Base-by-base conservation (phyloP, 2,329 filamentous ascomycete genomes). In the Calonectria hongkongensis region DNA sequence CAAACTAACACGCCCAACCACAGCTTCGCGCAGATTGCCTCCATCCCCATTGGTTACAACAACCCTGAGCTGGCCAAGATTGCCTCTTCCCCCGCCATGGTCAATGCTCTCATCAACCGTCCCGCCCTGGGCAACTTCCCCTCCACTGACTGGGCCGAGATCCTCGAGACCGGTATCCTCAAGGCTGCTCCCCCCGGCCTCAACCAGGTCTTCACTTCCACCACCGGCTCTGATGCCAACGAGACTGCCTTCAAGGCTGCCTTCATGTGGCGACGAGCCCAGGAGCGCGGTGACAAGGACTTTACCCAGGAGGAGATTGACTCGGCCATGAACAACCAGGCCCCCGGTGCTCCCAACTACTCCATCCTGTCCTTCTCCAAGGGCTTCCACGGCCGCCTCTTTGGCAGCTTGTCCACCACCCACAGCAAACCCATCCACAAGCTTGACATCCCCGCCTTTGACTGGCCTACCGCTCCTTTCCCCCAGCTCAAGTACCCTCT, bases 381-480 rank as follows among this genome's bases (percentile, higher is more conserved):
- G 50, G 94, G 89, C 75, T 98, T 98, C 89, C 95, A 98, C 87
- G 95, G 95, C 77, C 94, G 95, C 76, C 91, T 97, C 62, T 97
- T 98, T 80, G 95, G 94, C 81, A 93, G 90, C 72, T 89, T 98
- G 67, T 95, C 94, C 74, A 97, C 95, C 70, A 98, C 95, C 9
- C 93, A 95, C 83, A 95, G 93, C 85, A 98, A 98, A 89, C 91
- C 95, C 60, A 96, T 98, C 83, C 95, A 98, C 90, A 98, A 98
- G 87, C 88, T 98, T 78, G 95, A 98, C 83, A 98, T 98, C 79
- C 95, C 95, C 27, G 94, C 95, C 81, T 98, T 98, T 82, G 94
- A 98, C 89, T 98, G 95, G 95, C 95, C 95, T 16, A 94, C 95
- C 84, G 95, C 94, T 33, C 91, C 94, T 67, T 98, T 98, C 89